phyloP scores from a whole-genome alignment of 2,329 filamentous ascomycete species.

The Pseudogymnoascus sp. region DNA sequence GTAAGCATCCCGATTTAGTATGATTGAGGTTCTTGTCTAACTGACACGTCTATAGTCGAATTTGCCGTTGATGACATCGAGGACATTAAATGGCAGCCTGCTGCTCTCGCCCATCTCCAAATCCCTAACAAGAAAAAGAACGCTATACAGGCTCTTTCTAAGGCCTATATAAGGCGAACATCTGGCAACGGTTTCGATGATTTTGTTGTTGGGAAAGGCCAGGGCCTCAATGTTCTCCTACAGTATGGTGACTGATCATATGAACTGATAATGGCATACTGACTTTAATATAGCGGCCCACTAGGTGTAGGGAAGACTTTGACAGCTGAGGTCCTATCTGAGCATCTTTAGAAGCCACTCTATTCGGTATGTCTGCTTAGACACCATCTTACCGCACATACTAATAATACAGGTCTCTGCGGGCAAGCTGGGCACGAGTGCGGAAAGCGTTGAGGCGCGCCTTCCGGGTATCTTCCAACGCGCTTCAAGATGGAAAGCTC shows the following conservation, averaged over 20 bases:
- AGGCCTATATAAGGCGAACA: background rate
- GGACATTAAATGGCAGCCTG: conserved; percentile 21
- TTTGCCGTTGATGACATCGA: conserved; percentile 19
- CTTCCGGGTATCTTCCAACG: background rate
- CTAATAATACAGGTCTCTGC: conserved; percentile 6
- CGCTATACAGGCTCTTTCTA: conserved; percentile 11
- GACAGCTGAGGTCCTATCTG: conserved; percentile 12
- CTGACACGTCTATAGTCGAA: conserved; percentile 16
- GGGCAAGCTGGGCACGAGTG: background rate
- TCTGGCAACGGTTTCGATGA: background rate
- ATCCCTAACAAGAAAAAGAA: conserved; percentile 22
- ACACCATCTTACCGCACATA: background rate
- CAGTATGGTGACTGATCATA: background rate
- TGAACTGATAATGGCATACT: background rate
- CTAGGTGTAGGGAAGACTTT: conserved; percentile 11
- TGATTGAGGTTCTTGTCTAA: background rate
- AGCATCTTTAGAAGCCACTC: conserved; percentile 9
- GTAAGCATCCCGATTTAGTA: conserved; percentile 12
- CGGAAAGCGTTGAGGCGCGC: background rate
- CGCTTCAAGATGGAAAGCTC: background rate
- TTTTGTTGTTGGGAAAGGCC: background rate
- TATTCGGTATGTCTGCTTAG: conserved; percentile 1
- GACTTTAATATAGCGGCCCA: conserved; percentile 7
- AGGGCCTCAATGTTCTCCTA: conserved; percentile 4
- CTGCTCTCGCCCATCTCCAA: conserved; percentile 18